Evolutionary conservation across 108 stramenopile genomes (phyloP).

Genomic region (Cyclotella atomus): DNA sequence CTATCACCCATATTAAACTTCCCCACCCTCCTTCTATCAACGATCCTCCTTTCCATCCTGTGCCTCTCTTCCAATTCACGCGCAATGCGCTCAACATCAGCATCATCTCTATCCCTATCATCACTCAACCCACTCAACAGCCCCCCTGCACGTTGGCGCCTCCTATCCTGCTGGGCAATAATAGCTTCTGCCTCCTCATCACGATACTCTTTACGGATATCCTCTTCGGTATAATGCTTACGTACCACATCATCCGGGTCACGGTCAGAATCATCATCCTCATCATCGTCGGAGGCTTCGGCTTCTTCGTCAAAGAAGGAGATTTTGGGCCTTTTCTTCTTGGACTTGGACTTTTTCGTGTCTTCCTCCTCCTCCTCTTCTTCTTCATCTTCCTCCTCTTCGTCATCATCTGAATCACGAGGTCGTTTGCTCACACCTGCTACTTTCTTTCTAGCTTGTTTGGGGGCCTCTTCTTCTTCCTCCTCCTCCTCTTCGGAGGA

Average conservation of each 20-base stretch:
- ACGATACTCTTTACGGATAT: constrained; percentile 76
- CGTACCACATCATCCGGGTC: constrained; percentile 76
- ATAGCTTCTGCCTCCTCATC: constrained; percentile 88
- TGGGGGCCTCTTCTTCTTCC: constrained; percentile 12
- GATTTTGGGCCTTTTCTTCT: constrained; percentile 62
- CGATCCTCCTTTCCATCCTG: constrained; percentile 64
- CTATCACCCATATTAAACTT: constrained; percentile 3
- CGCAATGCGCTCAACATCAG: constrained; percentile 75
- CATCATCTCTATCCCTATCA: constrained; percentile 42
- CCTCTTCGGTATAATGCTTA: constrained; percentile 77
- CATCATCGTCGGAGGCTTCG: constrained; percentile 83
- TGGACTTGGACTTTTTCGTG: constrained; percentile 33
- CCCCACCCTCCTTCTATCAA: constrained; percentile 46
- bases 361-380: constrained; percentile 58
- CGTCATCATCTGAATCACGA: constrained; percentile 64
- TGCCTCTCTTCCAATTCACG: constrained; percentile 85
- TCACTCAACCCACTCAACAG: constrained; percentile 45
- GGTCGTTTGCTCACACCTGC: constrained; percentile 28
- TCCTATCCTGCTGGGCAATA: constrained; percentile 85
- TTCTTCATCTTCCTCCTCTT: constrained; percentile 60
- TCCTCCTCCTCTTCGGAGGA: constrained; percentile 31
- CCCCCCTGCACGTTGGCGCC: constrained; percentile 72
- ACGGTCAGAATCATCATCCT: constrained; percentile 75
- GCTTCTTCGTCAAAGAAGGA: constrained; percentile 91
- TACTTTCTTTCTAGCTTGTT: constrained; percentile 18